These are phyloP conservation scores for Carex arenaria DNA, from an alignment of 202 grass and related monocot species.

Conservation along the genomic window DNA sequence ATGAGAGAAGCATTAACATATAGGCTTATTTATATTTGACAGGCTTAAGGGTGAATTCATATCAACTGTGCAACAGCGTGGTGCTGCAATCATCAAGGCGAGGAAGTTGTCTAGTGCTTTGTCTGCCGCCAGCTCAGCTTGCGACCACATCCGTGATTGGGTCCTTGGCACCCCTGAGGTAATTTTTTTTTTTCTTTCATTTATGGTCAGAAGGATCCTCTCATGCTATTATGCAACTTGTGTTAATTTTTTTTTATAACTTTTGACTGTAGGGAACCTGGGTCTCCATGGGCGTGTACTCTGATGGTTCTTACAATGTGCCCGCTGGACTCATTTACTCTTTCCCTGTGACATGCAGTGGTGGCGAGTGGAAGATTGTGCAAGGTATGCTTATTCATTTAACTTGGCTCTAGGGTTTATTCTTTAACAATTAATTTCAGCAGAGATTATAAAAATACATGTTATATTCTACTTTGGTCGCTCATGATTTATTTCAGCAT, in stretches of 20 bases:
- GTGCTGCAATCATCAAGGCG: slow-evolving; percentile 96
- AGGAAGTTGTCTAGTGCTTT: slow-evolving; percentile 95
- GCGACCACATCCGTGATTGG: slow-evolving; percentile 97
- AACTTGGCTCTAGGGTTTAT: background rate
- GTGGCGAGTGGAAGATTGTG: slow-evolving; percentile 90
- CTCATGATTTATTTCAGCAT: background rate
- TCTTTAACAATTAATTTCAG: background rate
- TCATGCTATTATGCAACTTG: background rate
- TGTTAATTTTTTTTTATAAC: background rate
- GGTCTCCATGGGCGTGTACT: slow-evolving; percentile 99
- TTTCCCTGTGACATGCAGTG: slow-evolving; percentile 79
- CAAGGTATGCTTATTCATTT: slow-evolving; percentile 54
- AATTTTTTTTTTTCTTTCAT: background rate
- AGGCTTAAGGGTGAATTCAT: slow-evolving; percentile 84
- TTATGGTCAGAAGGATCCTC: background rate
- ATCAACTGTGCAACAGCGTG: slow-evolving; percentile 87
- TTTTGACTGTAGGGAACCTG: slow-evolving; percentile 55
- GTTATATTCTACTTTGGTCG: background rate
- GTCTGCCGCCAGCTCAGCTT: slow-evolving; percentile 95
- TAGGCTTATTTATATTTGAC: slow-evolving; percentile 3
- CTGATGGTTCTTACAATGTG: slow-evolving; percentile 93
- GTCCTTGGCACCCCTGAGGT: slow-evolving; percentile 98
- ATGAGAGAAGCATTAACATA: background rate
- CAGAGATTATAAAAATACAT: background rate
- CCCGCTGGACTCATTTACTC: slow-evolving; percentile 96